Percentiles rank a stretch among this genome's conserved stretches.
phyloP scores from a whole-genome alignment of 129 eudicot species.

The Smallanthus sonchifolius region DNA sequence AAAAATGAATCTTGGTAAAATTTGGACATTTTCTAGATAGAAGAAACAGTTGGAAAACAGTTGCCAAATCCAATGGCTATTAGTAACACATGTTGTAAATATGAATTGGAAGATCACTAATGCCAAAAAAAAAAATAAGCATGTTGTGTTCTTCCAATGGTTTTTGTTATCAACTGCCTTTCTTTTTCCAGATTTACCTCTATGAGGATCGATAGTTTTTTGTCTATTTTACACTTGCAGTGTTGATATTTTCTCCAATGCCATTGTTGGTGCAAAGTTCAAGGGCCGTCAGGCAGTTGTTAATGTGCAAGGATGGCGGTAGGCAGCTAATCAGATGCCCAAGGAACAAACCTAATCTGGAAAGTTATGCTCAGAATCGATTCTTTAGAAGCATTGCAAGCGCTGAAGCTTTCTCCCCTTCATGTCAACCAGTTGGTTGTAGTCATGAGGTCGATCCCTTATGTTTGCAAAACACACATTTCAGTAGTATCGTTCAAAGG shows the following conservation, averaged over 20 bases:
- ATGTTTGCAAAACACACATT: conserved; percentile 7
- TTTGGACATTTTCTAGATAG: background rate
- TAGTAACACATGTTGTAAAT: background rate
- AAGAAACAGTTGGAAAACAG: background rate
- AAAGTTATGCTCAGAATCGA: conserved; percentile 35
- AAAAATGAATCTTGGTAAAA: background rate
- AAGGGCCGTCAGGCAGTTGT: conserved; percentile 35
- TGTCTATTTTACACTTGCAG: background rate
- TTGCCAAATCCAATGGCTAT: background rate
- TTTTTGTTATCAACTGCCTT: background rate
- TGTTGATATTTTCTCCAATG: conserved; percentile 34
- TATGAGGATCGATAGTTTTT: background rate
- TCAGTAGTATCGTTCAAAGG: conserved; percentile 33
- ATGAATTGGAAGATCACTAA: background rate
- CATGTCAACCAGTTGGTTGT: conserved; percentile 8
- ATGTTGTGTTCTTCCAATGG: background rate
- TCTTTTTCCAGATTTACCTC: background rate
- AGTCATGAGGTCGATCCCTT: conserved; percentile 6
- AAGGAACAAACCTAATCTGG: conserved; percentile 5
- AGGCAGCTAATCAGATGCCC: conserved; percentile 26
- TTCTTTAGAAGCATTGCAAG: conserved; percentile 44
- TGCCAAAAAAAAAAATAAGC: background rate
- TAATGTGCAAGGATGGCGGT: conserved; percentile 32
- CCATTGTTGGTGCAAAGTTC: conserved; percentile 47
- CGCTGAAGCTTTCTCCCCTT: background rate